Base-by-base conservation (phyloP, 2,329 filamentous ascomycete genomes). In the Penicillium sp. region DNA sequence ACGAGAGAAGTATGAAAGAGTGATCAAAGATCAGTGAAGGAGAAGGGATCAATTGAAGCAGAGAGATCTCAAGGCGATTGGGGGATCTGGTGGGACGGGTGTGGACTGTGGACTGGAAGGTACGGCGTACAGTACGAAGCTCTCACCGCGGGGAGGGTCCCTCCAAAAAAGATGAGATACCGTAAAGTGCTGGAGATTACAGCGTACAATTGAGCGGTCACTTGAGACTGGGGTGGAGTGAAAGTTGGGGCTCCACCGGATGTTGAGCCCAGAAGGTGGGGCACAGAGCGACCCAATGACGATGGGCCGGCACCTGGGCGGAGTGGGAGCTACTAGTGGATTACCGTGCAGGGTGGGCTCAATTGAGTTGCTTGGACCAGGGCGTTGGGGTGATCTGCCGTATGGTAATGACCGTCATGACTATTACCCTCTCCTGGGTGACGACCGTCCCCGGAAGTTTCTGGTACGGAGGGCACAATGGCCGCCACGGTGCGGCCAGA, bases 111-210 rank as follows among this genome's bases (percentile, higher is more conserved):
- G 52, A 52, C 49, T 54, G 49, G 51, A 57, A 50, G 55, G 54
- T 54, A 55, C 54, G 37, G 51, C 51, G 53, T 52, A 53, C 49
- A 56, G 46, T 7, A 32, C 29, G 29, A 32, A 32, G 29, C 29
- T 32, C 29, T 8, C 29, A 7, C 8, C 29, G 29, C 7, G 8
- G 11, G 40, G 13, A n/a, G 39, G 29, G 29, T 27, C 12, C 13
- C 12, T 6, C n/a, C n/a, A 24, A 26, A 45, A 48, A 53, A 56
- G 53, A 56, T 54, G 52, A 56, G 29, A 32, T 32, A 5, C 29
- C 29, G 29, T 11, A 32, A 18, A 57, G 56, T 60, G 52, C 57
- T 60, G 54, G 55, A 60, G 47, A 56, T 54, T 60, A 60, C 57
- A 59, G 56, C 57, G 57, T 60, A 60, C 49, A 59, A 56, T 45